Percentiles rank a stretch among this genome's conserved stretches.
These are phyloP conservation scores for Colletotrichum cuscutae DNA, from an alignment of 2,329 filamentous ascomycete genomes.

Conservation along the genomic window DNA sequence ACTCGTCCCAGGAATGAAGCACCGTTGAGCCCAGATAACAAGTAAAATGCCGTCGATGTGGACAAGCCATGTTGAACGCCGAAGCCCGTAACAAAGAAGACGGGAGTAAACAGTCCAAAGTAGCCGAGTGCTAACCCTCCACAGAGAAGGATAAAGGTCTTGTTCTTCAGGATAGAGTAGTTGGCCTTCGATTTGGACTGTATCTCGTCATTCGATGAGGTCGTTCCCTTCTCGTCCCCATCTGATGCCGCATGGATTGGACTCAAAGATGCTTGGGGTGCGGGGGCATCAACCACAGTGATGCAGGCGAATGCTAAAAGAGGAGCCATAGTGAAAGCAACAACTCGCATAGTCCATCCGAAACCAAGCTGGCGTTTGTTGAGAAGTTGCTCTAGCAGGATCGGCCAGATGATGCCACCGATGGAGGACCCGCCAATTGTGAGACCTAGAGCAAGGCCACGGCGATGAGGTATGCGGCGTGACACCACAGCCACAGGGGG, in stretches of 20 bases:
- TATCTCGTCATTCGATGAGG: not conserved
- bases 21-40: slow-evolving; percentile 70
- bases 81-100: slow-evolving; percentile 66
- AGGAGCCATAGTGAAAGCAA: slow-evolving; percentile 15
- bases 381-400: slow-evolving; percentile 24
- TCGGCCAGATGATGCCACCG: slow-evolving; percentile 37
- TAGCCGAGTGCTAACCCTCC: slow-evolving; percentile 35
- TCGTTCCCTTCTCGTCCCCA: not conserved
- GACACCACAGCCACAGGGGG: slow-evolving; percentile 47
- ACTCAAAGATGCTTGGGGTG: too few relatives aligned
- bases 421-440: slow-evolving; percentile 44
- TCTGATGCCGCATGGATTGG: not conserved
- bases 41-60: slow-evolving; percentile 66
- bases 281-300: slow-evolving; percentile 37
- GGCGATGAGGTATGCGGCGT: slow-evolving; percentile 43
- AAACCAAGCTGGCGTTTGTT: slow-evolving; percentile 5
- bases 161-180: slow-evolving; percentile 36
- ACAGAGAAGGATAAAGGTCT: slow-evolving; percentile 11
- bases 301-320: not conserved
- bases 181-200: not conserved
- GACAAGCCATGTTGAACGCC: slow-evolving; percentile 59
- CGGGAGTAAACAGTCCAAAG: slow-evolving; percentile 58
- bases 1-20: slow-evolving; percentile 64
- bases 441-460: slow-evolving; percentile 46
- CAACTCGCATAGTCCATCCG: slow-evolving; percentile 16